Conservation (phyloP, 2,329 filamentous ascomycete genomes). For the Thielaviopsis euricoi region DNA sequence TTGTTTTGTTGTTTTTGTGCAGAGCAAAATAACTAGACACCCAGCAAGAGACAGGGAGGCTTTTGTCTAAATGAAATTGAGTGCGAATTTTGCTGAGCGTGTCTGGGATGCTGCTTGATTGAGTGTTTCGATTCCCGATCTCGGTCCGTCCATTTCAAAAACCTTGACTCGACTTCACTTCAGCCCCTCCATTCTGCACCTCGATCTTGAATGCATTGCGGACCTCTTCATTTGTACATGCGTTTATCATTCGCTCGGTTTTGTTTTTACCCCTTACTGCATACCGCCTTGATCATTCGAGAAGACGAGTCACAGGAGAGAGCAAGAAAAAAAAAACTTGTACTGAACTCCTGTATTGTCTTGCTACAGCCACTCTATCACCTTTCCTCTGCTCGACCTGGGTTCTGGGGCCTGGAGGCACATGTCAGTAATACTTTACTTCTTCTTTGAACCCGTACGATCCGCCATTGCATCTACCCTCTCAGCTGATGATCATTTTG, state of each 20-base stretch:
- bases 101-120: neutral
- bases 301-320: neutral
- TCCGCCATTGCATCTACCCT: neutral
- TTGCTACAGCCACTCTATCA: neutral
- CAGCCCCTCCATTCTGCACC: too few species aligned
- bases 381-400: neutral
- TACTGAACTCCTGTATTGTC: neutral
- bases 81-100: too few species aligned
- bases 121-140: neutral
- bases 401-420: neutral
- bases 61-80: too few species aligned
- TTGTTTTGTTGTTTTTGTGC: neutral
- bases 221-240: too few species aligned
- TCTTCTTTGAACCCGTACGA: neutral
- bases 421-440: neutral
- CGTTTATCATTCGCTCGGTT: neutral
- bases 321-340: neutral
- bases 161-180: neutral
- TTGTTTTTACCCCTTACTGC: neutral
- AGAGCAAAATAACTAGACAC: neutral
- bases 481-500: neutral
- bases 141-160: neutral
- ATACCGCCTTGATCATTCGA: neutral
- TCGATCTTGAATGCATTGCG: too few species aligned
- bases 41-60: neutral